Evolutionary conservation across 2,329 filamentous ascomycete genomes (phyloP).

Genomic region (Penicillium glabrum): DNA sequence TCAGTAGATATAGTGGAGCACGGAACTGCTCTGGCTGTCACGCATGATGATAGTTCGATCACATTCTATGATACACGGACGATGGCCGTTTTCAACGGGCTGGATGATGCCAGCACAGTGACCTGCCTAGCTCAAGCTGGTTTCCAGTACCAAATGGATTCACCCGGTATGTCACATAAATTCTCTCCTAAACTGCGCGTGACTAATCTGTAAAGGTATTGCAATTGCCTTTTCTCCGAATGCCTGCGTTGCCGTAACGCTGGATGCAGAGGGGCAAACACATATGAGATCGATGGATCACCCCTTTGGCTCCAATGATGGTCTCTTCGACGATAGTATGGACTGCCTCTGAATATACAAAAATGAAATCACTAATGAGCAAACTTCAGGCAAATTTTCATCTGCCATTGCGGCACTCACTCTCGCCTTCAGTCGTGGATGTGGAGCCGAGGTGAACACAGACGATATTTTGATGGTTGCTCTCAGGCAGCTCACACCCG

Average conservation of each 20-base stretch:
- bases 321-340: conserved; percentile 40
- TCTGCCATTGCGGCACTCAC: conserved; percentile 64
- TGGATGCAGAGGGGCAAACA: conserved; percentile 41
- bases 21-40: conserved; percentile 69
- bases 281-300: conserved; percentile 42
- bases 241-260: conserved; percentile 38
- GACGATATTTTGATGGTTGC: conserved; percentile 71
- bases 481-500: conserved; percentile 50
- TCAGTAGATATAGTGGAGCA: conserved; percentile 67
- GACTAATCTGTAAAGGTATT: conserved; percentile 31
- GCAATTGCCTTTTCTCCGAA: conserved; percentile 47
- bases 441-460: conserved; percentile 52
- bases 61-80: conserved; percentile 76
- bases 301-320: conserved; percentile 38
- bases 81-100: conserved; percentile 66
- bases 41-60: conserved; percentile 76
- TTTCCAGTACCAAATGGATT: conserved; percentile 68
- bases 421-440: conserved; percentile 51
- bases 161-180: conserved; percentile 56
- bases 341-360: not conserved
- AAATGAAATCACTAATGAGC: not conserved
- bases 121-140: conserved; percentile 73
- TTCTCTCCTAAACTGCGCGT: not conserved
- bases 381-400: conserved; percentile 37
- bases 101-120: conserved; percentile 64